Conservation (phyloP, 352 stramenopile species). For the Phytopythium helicoides region DNA sequence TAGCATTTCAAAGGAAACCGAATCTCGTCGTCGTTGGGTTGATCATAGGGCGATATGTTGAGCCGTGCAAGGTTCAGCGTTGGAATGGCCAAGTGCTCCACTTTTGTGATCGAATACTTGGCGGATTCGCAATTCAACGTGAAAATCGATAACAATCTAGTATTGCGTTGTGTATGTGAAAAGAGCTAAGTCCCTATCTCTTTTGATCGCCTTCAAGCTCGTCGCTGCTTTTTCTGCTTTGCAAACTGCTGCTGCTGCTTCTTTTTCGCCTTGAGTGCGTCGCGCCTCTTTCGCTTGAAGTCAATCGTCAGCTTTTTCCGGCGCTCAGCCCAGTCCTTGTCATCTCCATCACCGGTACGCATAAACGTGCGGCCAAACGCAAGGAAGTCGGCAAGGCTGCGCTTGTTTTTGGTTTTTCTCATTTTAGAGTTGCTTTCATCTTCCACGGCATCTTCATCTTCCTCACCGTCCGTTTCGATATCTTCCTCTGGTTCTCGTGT, state of each 20-base stretch:
- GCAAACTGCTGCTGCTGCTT: slow-evolving; percentile 47
- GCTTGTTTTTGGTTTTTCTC: slow-evolving; percentile 35
- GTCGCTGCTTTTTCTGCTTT: slow-evolving; percentile 23
- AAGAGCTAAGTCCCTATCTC: neutral
- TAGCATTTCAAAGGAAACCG: neutral
- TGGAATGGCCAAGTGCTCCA: neutral
- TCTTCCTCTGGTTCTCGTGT: slow-evolving; percentile 14
- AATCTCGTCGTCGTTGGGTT: neutral
- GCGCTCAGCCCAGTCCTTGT: slow-evolving; percentile 48
- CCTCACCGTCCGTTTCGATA: slow-evolving; percentile 39
- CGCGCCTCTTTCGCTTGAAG: slow-evolving; percentile 79
- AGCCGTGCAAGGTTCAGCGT: neutral
- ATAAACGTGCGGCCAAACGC: slow-evolving; percentile 56
- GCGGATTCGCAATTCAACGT: neutral
- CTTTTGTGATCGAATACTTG: neutral
- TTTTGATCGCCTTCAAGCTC: neutral
- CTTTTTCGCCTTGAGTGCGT: slow-evolving; percentile 76
- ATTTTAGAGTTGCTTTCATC: slow-evolving; percentile 17
- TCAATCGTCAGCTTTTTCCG: slow-evolving; percentile 77
- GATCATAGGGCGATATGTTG: neutral
- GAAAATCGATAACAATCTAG: no score
- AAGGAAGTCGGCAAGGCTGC: slow-evolving; percentile 58
- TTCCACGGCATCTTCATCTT: slow-evolving; percentile 23
- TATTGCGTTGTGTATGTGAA: neutral
- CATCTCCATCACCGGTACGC: slow-evolving; percentile 13